Evolutionary conservation across 2,329 filamentous ascomycete genomes (phyloP), one percentile per base, ranked within the genome.

Genomic region (Shiraia sp.): DNA sequence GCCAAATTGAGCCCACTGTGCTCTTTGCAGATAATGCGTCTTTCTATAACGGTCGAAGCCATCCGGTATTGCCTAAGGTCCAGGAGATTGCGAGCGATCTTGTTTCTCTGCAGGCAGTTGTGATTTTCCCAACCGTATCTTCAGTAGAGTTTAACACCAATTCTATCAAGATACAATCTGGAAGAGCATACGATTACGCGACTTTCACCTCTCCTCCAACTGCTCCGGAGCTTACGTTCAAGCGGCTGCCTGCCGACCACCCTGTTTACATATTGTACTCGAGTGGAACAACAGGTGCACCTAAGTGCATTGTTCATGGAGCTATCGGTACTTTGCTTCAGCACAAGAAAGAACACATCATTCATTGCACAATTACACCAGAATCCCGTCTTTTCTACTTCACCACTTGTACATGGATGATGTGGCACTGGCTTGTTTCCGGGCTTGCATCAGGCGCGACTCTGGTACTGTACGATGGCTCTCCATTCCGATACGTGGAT

Each of bases 331-430:
- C 92, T 0, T 75, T 99, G 6, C 79, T 97, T 36, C 92, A 97
- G 68, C 93, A 97, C 74, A 97, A 97, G 72, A 99, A 99, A 67
- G 93, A 97, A 66, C 91, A 95, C 64, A 79, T 86, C 32, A 77
- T 97, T 3, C 92, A 97, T 65, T 88, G 87, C 66, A 90, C 90
- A 15, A 83, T 99, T 50, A 77, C 79, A 7, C 79, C 85, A 0
- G 74, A 77, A 2, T 88, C 90, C 29, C 80, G 86, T 14, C 78
- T 96, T 62, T 88, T 96, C 69, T 96, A 96, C 74, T 96, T 91
- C 73, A 96, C 90, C 1, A 96, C 91, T 3, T 90, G 87, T 9
- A 95, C 90, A 0, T 96, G 91, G 93, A 97, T 99, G 91, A 97
- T 97, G 92, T 96, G 91, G 90, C 92, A 97, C 68, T 97, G 92